Base-by-base conservation (phyloP, 768 basidiomycete species). In the Rhizopogon vesiculosus region DNA sequence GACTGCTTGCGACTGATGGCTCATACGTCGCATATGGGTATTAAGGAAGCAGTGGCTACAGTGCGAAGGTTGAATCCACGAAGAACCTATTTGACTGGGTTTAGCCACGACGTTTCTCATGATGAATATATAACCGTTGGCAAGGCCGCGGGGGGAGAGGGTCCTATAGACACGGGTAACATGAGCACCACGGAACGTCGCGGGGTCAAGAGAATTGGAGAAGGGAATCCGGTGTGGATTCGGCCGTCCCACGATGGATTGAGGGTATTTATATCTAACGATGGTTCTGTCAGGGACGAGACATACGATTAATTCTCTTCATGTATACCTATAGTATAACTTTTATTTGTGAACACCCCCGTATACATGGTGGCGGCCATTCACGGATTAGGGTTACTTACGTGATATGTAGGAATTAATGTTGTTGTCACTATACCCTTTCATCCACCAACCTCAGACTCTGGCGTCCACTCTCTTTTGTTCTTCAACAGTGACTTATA, bases 21-120 rank as follows among this genome's bases (percentile, higher is more conserved):
- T 2, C 89, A 92, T 66, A 81, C 76, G n/a, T 93, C 91, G 7
- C 93, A 96, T 68, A 81, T 90, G 63, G 89, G 89, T 4, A 63
- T 93, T n/a, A 74, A 72, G 31, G 78, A 87, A 58, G 78, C 91
- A 1, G 71, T 91, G 3, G 69, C 67, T 9, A 69, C 79, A 2
- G 80, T 86, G 28, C 71, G 84, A 58, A 74, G 78, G 57, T 71
- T 93, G 52, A 74, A 78, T 18, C 85, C 89, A 5, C 60, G 59
- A 40, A 75, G 81, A 61, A 91, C 83, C 15, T 93, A 93, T 65
- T 67, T 91, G 54, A 80, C 79, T 8, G 91, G 92, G 9, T 87
- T 90, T 68, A 78, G 79, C 22, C 91, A 93, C 64, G 83, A 86
- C n/a, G 74, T 90, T 31, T 72, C 83, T 1, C 91, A 94, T 64